Evolutionary conservation across 2,329 filamentous ascomycete species (phyloP).

Genomic region (Plectosphaerella plurivora): DNA sequence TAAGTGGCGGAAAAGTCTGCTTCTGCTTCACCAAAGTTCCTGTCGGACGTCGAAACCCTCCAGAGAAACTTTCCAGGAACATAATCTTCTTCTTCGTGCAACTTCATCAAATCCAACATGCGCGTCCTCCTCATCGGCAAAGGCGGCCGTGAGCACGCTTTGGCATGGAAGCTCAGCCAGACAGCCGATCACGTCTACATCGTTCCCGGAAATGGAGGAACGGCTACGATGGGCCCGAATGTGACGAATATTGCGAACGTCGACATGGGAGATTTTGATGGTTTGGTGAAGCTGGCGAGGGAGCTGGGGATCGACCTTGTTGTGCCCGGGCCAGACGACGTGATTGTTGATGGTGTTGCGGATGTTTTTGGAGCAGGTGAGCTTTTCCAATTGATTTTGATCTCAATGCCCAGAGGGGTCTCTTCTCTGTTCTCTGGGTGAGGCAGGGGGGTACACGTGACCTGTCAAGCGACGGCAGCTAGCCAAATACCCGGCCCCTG

Average conservation of each 20-base stretch:
- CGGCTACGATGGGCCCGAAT: constrained; percentile 60
- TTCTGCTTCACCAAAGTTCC: too few species aligned
- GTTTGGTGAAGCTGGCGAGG: constrained; percentile 70
- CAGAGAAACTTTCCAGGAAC: too few species aligned
- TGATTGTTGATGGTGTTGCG: constrained; percentile 87
- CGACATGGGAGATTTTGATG: constrained; percentile 71
- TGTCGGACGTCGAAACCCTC: too few species aligned
- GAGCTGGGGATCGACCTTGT: constrained; percentile 74
- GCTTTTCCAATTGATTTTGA: background rate
- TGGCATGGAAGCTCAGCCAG: constrained; percentile 86
- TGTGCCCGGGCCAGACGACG: constrained; percentile 86
- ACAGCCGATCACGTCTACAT: constrained; percentile 70
- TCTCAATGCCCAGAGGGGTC: too few species aligned
- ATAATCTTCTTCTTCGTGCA: too few species aligned
- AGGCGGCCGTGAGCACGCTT: constrained; percentile 88
- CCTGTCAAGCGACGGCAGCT: too few species aligned
- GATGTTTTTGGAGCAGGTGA: constrained; percentile 63
- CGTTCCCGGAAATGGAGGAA: constrained; percentile 83
- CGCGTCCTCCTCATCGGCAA: constrained; percentile 81
- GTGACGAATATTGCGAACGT: constrained; percentile 67
- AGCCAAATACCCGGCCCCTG: too few species aligned
- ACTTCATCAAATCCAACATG: background rate
- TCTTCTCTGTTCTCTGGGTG: too few species aligned
- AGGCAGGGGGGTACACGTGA: too few species aligned
- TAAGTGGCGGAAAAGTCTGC: too few species aligned